Base-by-base conservation (phyloP, 116 monocot genomes). In the Posidonia oceanica region DNA sequence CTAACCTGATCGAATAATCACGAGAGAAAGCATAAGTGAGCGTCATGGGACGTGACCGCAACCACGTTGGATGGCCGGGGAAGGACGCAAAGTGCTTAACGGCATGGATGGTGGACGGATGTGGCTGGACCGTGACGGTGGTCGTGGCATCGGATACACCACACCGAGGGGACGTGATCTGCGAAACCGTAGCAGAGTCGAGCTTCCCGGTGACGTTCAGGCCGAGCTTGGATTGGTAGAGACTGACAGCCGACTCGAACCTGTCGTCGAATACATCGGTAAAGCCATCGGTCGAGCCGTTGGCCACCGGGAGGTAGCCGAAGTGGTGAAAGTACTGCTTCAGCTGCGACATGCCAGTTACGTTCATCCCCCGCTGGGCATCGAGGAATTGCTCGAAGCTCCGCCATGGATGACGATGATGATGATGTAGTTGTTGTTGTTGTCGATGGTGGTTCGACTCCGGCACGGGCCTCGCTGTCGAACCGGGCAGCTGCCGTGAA, bases 11-110 rank as follows among this genome's bases (percentile, higher is more conserved):
- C n/a, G 70, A 72, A 57, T 72, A 41, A 12, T 20, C 37, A 0
- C 76, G 79, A n/a, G 87, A 87, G 59, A 97, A 63, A 17, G 87
- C 83, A 74, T 89, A 97, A 10, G 92, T 83, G 37, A 97, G 82
- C 14, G 29, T 77, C 8, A 86, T 66, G 20, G 84, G 83, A 14
- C 67, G 58, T 0, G 84, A 4, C 36, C 81, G 75, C 48, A 61
- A 51, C 97, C 97, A 97, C 36, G 83, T 61, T 0, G 97, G 97
- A 40, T 74, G 6, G 10, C 92, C 87, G 0, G 84, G 57, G 77
- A 97, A 92, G 80, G 80, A 92, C 0, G 83, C 78, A 80, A 67
- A 97, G 54, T 78, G 82, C 38, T 65, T 69, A n/a, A 66, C 54
- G 17, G 22, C 6, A 20, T 67, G 65, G 15, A 20, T 3, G 7